Percentiles rank a stretch among this genome's conserved stretches.
Evolutionary conservation across 257 asterid species (phyloP).

Genomic region (Primulina eburnea): DNA sequence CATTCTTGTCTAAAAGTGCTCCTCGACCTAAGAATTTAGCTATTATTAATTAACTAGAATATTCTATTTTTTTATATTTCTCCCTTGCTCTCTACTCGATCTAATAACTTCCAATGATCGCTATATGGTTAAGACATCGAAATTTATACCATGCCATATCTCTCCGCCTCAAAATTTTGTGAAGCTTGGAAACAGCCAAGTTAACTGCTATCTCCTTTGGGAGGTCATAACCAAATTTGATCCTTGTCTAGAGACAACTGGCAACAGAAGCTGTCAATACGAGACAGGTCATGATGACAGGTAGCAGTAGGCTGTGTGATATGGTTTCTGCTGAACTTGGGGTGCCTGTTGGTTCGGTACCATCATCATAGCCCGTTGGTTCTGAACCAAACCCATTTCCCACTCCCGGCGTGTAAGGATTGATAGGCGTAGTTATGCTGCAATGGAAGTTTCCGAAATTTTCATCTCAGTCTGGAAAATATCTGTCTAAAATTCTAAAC

Average conservation of each 20-base stretch:
- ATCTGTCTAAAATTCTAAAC: not conserved
- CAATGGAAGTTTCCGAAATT: conserved; percentile 27
- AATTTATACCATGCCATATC: conserved; percentile 32
- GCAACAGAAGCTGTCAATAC: conserved; percentile 35
- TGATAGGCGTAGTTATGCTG: conserved; percentile 69
- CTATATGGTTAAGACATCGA: conserved; percentile 44
- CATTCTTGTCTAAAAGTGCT: conserved; percentile 41
- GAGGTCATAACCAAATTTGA: conserved; percentile 34
- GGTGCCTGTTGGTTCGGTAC: conserved; percentile 67
- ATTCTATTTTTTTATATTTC: conserved; percentile 37
- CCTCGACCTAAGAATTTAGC: conserved; percentile 45
- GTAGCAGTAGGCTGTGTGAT: conserved; percentile 38
- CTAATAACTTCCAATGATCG: conserved; percentile 39
- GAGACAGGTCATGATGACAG: conserved; percentile 38
- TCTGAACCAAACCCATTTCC: conserved; percentile 38
- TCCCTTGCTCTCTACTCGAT: conserved; percentile 48
- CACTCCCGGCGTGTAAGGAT: conserved; percentile 56
- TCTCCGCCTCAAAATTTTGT: conserved; percentile 45
- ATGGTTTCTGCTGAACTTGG: conserved; percentile 56
- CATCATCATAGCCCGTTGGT: conserved; percentile 58
- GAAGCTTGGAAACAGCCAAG: conserved; percentile 38
- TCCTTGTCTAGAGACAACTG: conserved; percentile 44
- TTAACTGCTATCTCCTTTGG: conserved; percentile 36
- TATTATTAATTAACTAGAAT: conserved; percentile 35
- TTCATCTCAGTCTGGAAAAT: conserved; percentile 6